Percentiles rank a stretch among this genome's conserved stretches.
phyloP scores from a whole-genome alignment of 108 stramenopile species.

The Nitzschia sp. region DNA sequence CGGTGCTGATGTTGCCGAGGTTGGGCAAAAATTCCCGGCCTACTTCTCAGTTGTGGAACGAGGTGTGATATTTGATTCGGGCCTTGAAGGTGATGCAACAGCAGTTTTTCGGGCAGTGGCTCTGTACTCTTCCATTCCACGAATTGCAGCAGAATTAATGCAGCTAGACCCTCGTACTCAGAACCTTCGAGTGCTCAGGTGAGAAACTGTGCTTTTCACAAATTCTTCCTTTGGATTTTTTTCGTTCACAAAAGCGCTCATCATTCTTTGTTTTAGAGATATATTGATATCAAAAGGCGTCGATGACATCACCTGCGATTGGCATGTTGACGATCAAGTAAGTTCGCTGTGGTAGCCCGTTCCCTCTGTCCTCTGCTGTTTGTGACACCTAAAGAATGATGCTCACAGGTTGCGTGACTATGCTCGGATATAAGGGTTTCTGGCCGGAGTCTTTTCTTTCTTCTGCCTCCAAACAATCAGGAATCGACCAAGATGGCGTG shows the following conservation, averaged over 20 bases:
- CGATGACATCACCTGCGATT: slow-evolving; percentile 31
- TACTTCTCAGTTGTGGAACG: slow-evolving; percentile 17
- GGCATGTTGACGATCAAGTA: slow-evolving; percentile 39
- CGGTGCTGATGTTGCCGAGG: neutral
- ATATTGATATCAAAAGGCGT: slow-evolving; percentile 23
- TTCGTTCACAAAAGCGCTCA: neutral
- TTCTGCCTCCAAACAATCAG: slow-evolving; percentile 7
- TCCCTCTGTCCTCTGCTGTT: too few relatives aligned
- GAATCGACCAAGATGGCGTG: slow-evolving; percentile 28
- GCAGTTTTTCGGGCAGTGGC: slow-evolving; percentile 1
- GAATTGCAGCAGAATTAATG: slow-evolving; percentile 22
- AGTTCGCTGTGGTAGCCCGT: too few relatives aligned
- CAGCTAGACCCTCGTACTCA: neutral
- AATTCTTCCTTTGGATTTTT: neutral
- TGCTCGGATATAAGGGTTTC: neutral
- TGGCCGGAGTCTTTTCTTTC: slow-evolving; percentile 25
- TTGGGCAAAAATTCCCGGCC: neutral
- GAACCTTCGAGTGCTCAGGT: slow-evolving; percentile 7
- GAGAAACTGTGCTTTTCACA: neutral
- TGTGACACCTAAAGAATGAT: too few relatives aligned
- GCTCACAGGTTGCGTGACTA: neutral
- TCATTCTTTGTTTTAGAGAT: neutral
- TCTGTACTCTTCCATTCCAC: slow-evolving; percentile 8
- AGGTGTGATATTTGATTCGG: slow-evolving; percentile 3
- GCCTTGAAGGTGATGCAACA: neutral